Conservation (phyloP, 768 basidiomycete genomes). For the Royoungia palumana region DNA sequence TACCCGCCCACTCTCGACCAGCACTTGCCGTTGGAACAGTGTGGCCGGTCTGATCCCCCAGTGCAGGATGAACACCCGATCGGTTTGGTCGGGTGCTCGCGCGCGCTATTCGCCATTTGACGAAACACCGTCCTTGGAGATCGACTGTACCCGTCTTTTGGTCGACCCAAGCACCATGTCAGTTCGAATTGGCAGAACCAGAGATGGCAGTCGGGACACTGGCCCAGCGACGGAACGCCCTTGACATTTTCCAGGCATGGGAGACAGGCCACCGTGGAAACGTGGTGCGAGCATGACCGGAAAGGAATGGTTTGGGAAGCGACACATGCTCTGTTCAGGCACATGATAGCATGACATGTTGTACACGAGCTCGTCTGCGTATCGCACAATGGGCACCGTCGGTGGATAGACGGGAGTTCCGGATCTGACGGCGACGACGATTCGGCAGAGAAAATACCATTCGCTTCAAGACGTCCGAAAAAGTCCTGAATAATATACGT, state of each 20-base stretch:
- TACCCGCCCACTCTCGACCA: slow-evolving; percentile 16
- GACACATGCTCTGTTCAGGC: slow-evolving; percentile 14
- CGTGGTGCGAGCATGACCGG: slow-evolving; percentile 17
- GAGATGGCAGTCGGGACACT: slow-evolving; percentile 20
- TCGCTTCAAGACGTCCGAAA: slow-evolving; percentile 10
- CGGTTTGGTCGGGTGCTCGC: slow-evolving; percentile 12
- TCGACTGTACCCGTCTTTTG: slow-evolving; percentile 1
- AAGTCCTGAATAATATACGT: slow-evolving; percentile 11
- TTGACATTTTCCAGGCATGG: slow-evolving; percentile 5
- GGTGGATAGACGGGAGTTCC: not conserved
- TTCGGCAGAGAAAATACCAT: not conserved
- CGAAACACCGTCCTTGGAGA: not conserved
- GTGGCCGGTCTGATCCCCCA: not conserved
- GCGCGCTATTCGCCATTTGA: not conserved
- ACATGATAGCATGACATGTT: slow-evolving; percentile 12
- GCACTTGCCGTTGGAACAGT: slow-evolving; percentile 16
- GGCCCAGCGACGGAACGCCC: slow-evolving; percentile 5
- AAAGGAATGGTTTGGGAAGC: slow-evolving; percentile 17
- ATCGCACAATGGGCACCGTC: slow-evolving; percentile 15
- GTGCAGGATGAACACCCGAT: slow-evolving; percentile 14
- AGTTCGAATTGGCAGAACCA: slow-evolving; percentile 23
- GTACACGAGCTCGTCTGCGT: slow-evolving; percentile 5
- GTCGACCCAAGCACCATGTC: slow-evolving; percentile 24
- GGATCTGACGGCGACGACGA: too few species aligned
- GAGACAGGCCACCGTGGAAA: slow-evolving; percentile 4